Conservation (phyloP, 106 monocot genomes). For the Dendrobium officinale region DNA sequence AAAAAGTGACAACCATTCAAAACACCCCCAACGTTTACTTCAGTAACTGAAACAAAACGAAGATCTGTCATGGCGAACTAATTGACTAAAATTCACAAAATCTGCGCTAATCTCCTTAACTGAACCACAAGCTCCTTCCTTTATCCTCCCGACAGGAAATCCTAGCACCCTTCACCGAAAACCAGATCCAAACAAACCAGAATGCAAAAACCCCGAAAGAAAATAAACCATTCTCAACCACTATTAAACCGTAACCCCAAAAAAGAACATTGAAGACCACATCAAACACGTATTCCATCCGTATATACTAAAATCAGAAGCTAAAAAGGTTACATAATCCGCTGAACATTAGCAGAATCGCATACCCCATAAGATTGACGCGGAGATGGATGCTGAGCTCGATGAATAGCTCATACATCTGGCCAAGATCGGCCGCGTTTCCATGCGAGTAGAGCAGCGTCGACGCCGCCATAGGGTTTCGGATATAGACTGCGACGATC, state of each 20-base stretch:
- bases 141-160: neutral
- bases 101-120: neutral
- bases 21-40: neutral
- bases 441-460: conserved; percentile 33
- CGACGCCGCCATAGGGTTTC: conserved; percentile 18
- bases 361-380: conserved; percentile 31
- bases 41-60: neutral
- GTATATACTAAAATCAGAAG: neutral
- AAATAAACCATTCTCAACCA: neutral
- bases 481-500: conserved; percentile 23
- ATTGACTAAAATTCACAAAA: neutral
- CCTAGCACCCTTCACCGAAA: neutral
- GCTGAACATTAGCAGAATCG: neutral
- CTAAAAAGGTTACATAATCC: neutral
- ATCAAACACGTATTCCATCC: too few relatives aligned
- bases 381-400: conserved; percentile 25
- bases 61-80: neutral
- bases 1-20: neutral
- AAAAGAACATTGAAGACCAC: neutral
- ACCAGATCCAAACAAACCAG: neutral
- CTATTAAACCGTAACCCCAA: neutral
- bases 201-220: neutral
- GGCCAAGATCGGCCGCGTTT: conserved; percentile 29
- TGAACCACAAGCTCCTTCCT: neutral
- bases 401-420: conserved; percentile 31